Percentiles rank a stretch among this genome's conserved stretches.
Evolutionary conservation across 352 stramenopile genomes (phyloP).

Genomic region (Phytophthora litchii): DNA sequence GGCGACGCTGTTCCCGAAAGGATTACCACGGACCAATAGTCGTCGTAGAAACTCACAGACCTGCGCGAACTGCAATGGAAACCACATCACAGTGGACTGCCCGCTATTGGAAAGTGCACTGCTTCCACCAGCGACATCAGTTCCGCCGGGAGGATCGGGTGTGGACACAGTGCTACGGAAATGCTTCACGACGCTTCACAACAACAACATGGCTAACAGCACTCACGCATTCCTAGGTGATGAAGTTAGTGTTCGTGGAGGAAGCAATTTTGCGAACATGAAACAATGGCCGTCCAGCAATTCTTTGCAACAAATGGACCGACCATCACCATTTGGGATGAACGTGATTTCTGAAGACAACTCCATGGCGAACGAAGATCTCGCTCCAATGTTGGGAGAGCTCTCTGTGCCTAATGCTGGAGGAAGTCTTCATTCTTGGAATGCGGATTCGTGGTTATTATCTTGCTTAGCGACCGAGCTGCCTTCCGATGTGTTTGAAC

Average conservation of each 20-base stretch:
- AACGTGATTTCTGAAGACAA: constrained; percentile 76
- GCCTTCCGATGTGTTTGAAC: constrained; percentile 63
- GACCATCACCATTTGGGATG: constrained; percentile 69
- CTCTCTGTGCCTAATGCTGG: constrained; percentile 30
- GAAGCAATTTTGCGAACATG: constrained; percentile 49
- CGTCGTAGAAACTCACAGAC: constrained; percentile 63
- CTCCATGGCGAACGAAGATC: constrained; percentile 36
- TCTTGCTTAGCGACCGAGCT: constrained; percentile 71
- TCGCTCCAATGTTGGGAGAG: constrained; percentile 46
- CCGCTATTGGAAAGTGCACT: constrained; percentile 67
- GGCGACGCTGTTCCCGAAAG: constrained; percentile 41
- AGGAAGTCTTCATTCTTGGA: constrained; percentile 49
- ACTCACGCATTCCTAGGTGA: constrained; percentile 85
- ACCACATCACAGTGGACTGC: constrained; percentile 85
- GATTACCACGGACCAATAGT: constrained; percentile 56
- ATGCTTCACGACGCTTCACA: constrained; percentile 87
- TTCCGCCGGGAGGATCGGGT: constrained; percentile 15
- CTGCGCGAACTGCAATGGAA: constrained; percentile 81
- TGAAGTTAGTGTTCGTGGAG: constrained; percentile 84
- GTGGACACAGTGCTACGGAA: constrained; percentile 86
- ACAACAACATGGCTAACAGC: constrained; percentile 85
- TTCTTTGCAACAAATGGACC: constrained; percentile 34
- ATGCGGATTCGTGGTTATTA: constrained; percentile 63
- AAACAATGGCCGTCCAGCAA: constrained; percentile 43
- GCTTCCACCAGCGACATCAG: constrained; percentile 18